Conservation (phyloP, 805 yeast species). For the Spathaspora sp. region DNA sequence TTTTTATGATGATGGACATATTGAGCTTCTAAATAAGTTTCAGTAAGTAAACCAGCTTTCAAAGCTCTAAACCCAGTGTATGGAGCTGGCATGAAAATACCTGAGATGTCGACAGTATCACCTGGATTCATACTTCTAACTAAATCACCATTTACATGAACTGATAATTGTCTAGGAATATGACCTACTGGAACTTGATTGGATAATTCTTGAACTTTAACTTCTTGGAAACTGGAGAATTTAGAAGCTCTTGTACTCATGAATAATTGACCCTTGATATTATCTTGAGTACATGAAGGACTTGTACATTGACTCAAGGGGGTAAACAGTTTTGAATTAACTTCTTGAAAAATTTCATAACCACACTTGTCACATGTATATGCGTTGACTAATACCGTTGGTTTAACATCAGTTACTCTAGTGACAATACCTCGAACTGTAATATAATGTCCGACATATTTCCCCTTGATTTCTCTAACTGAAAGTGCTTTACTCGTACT, state of each 20-base stretch:
- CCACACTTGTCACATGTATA: conserved; percentile 98
- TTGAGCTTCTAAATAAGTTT: conserved; percentile 89
- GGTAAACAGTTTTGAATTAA: conserved; percentile 73
- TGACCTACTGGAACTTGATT: conserved; percentile 98
- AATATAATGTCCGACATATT: conserved; percentile 77
- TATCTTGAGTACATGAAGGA: conserved; percentile 70
- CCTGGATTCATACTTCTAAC: conserved; percentile 91
- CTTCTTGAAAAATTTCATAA: conserved; percentile 93
- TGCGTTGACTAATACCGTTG: conserved; percentile 85
- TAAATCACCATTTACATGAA: conserved; percentile 89
- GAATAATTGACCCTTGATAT: conserved; percentile 82
- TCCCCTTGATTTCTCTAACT: conserved; percentile 86
- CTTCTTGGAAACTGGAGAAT: conserved; percentile 93
- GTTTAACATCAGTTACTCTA: conserved; percentile 94
- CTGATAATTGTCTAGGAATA: conserved; percentile 82
- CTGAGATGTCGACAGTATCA: conserved; percentile 89
- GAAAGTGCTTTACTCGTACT: conserved; percentile 54
- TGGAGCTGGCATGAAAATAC: conserved; percentile 90
- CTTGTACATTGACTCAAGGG: conserved; percentile 91
- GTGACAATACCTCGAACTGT: conserved; percentile 94
- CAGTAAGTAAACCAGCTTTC: conserved; percentile 89
- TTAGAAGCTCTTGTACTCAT: conserved; percentile 95
- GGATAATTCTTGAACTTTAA: conserved; percentile 89
- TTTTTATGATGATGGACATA: conserved; percentile 82
- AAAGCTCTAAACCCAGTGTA: conserved; percentile 94